Percentiles rank a stretch among this genome's conserved stretches.
Evolutionary conservation across 176 grass and related monocot species (phyloP).

Genomic region (Puccinellia tenuiflora): DNA sequence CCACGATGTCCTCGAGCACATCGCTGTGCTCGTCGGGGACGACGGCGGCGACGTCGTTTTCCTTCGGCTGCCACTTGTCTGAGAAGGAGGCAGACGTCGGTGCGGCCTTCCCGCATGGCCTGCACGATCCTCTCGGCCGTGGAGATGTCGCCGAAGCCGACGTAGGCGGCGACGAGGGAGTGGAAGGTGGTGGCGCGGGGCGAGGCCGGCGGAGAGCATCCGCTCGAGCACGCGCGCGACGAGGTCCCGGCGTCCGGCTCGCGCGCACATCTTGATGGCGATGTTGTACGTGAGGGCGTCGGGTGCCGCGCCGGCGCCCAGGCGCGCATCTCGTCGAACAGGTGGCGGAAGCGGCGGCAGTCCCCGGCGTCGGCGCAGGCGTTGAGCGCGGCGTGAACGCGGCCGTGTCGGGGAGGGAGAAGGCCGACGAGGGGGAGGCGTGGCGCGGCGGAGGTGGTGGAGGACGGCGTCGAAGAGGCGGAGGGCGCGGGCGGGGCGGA

Average conservation of each 20-base stretch:
- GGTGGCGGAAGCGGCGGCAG: constrained; percentile 42
- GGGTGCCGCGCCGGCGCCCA: constrained; percentile 20
- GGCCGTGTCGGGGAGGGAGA: constrained; percentile 52
- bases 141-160: constrained; percentile 64
- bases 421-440: not conserved
- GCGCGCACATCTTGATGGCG: constrained; percentile 74
- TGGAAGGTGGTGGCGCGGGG: constrained; percentile 65
- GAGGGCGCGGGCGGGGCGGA: constrained; percentile 41
- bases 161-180: constrained; percentile 75
- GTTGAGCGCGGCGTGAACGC: constrained; percentile 78
- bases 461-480: constrained; percentile 66
- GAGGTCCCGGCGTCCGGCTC: constrained; percentile 62
- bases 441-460: constrained; percentile 35
- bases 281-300: constrained; percentile 83
- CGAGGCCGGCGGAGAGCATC: constrained; percentile 32
- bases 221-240: constrained; percentile 39
- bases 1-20: constrained; percentile 63
- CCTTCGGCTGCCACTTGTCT: not conserved
- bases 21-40: constrained; percentile 35
- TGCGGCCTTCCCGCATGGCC: constrained; percentile 72
- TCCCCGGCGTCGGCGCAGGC: constrained; percentile 72
- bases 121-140: constrained; percentile 67
- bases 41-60: not conserved
- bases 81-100: constrained; percentile 51
- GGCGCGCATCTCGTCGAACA: constrained; percentile 62